These are phyloP conservation scores for Russula dissimulans DNA, from an alignment of 768 basidiomycete genomes.

Conservation along the genomic window DNA sequence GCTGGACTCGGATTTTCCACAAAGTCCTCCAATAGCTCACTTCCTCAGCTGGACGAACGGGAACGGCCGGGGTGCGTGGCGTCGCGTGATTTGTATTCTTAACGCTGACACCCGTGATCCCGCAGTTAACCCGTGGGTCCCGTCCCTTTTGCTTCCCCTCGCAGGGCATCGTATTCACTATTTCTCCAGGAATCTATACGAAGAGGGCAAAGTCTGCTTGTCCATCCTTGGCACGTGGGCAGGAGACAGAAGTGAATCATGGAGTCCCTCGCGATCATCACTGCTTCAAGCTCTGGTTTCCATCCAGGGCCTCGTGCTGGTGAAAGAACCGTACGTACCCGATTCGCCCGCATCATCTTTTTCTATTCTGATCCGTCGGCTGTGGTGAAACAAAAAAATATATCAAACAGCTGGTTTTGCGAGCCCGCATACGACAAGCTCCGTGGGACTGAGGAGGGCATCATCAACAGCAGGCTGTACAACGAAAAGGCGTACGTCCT, in stretches of 20 bases:
- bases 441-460: constrained; percentile 83
- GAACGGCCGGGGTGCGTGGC: constrained; percentile 65
- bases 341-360: neutral
- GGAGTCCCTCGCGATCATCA: constrained; percentile 78
- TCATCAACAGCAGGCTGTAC: constrained; percentile 84
- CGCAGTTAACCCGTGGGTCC: constrained; percentile 67
- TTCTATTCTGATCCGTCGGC: neutral
- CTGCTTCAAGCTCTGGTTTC: constrained; percentile 88
- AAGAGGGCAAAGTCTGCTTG: constrained; percentile 90
- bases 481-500: constrained; percentile 90
- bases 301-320: constrained; percentile 88
- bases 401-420: constrained; percentile 60
- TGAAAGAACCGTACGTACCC: constrained; percentile 75
- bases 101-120: neutral
- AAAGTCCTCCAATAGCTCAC: constrained; percentile 75
- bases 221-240: constrained; percentile 90
- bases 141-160: constrained; percentile 23
- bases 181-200: constrained; percentile 68
- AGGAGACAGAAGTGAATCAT: constrained; percentile 80
- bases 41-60: constrained; percentile 94
- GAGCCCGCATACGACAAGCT: constrained; percentile 93
- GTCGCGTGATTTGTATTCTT: neutral
- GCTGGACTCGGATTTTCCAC: constrained; percentile 76
- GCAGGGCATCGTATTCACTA: neutral
- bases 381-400: neutral